Conservation (phyloP, 179 eudicot species). For the Actinidia polygama region DNA sequence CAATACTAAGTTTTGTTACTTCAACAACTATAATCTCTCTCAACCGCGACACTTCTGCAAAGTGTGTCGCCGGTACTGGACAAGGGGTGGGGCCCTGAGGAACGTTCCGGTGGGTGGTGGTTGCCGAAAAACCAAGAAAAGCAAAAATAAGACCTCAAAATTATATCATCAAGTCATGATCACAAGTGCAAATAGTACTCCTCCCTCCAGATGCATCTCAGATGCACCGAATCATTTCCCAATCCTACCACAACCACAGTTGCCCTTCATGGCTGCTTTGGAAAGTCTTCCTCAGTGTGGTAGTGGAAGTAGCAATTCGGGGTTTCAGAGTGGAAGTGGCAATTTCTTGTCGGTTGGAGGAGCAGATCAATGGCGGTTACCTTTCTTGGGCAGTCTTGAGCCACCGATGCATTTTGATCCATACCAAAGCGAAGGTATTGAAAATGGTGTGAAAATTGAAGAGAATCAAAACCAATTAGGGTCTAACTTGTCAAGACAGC, state of each 20-base stretch:
- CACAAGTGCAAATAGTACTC: conserved; percentile 14
- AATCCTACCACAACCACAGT: conserved; percentile 19
- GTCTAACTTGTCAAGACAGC: conserved; percentile 28
- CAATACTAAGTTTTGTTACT: conserved; percentile 41
- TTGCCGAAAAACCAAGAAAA: conserved; percentile 37
- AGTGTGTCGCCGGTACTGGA: conserved; percentile 40
- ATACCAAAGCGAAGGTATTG: background rate
- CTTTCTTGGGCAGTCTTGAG: conserved; percentile 33
- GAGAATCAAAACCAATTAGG: conserved; percentile 20
- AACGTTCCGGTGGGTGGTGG: conserved; percentile 42
- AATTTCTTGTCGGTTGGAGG: conserved; percentile 10
- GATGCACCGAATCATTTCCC: conserved; percentile 17
- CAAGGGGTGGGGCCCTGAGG: conserved; percentile 38
- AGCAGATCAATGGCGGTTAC: conserved; percentile 34
- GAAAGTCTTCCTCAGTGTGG: conserved; percentile 21
- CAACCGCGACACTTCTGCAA: conserved; percentile 45
- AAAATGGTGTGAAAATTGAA: conserved; percentile 34
- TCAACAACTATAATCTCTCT: conserved; percentile 40
- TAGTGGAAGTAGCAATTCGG: conserved; percentile 1
- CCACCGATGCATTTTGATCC: conserved; percentile 17
- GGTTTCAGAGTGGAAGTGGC: conserved; percentile 27
- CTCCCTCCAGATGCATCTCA: conserved; percentile 16
- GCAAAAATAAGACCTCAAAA: conserved; percentile 16
- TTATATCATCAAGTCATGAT: conserved; percentile 23
- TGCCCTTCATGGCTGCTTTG: conserved; percentile 28